Percentiles rank a stretch among this genome's conserved stretches.
phyloP scores from a whole-genome alignment of 768 basidiomycete genomes.

The Xerocomellus chrysenteron region DNA sequence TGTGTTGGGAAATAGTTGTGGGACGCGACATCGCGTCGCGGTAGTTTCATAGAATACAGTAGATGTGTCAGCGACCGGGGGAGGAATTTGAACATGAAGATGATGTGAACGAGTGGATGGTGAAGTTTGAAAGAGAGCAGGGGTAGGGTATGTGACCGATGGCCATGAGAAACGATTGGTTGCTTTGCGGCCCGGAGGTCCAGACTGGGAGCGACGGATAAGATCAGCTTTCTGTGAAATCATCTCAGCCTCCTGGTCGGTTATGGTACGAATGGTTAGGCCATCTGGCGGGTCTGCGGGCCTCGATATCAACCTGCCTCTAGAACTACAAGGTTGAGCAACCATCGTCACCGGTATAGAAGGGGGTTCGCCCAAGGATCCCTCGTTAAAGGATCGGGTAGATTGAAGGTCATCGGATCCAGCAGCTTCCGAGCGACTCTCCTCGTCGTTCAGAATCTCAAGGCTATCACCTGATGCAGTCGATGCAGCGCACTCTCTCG shows the following conservation, averaged over 20 bases:
- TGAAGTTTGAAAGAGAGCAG: conserved; percentile 49
- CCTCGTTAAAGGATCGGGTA: conserved; percentile 63
- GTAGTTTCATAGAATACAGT: conserved; percentile 72
- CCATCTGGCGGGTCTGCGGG: conserved; percentile 7
- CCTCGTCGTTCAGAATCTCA: conserved; percentile 67
- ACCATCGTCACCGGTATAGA: conserved; percentile 10
- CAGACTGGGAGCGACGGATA: conserved; percentile 44
- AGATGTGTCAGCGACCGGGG: conserved; percentile 40
- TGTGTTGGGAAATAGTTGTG: conserved; percentile 16
- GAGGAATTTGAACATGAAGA: conserved; percentile 29
- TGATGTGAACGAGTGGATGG: conserved; percentile 33
- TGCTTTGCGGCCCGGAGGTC: conserved; percentile 38
- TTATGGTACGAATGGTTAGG: not conserved
- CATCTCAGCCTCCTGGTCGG: conserved; percentile 7
- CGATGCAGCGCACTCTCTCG: conserved; percentile 51
- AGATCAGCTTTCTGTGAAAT: conserved; percentile 38
- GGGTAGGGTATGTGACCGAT: conserved; percentile 44
- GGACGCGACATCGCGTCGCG: conserved; percentile 32
- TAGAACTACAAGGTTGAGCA: conserved; percentile 12
- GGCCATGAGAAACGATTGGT: conserved; percentile 40
- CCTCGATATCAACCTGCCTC: conserved; percentile 29
- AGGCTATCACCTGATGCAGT: conserved; percentile 59
- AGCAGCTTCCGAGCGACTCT: conserved; percentile 53
- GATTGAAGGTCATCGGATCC: conserved; percentile 73
- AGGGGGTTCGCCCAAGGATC: conserved; percentile 25